Evolutionary conservation across 2,329 filamentous ascomycete genomes (phyloP).

Genomic region (Cytospora chrysosperma): DNA sequence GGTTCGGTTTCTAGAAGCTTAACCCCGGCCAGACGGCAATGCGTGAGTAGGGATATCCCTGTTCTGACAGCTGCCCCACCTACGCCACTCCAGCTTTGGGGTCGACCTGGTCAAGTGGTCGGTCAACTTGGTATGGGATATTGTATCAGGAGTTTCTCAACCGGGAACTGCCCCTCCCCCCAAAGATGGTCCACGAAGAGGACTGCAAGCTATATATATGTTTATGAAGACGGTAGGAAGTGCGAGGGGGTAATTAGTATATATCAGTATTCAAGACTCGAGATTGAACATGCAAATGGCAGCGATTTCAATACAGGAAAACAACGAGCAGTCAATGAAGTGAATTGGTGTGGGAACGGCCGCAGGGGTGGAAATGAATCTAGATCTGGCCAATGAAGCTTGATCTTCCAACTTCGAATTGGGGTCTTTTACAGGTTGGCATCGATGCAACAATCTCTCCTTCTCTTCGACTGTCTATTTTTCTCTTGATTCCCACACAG

Average conservation of each 20-base stretch:
- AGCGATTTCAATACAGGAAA: background rate
- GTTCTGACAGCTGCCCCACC: background rate
- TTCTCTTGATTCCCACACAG: background rate
- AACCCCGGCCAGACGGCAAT: background rate
- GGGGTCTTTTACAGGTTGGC: slow-evolving; percentile 16
- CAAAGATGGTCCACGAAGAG: no score
- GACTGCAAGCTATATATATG: no score
- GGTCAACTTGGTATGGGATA: no score
- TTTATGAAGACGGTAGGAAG: no score
- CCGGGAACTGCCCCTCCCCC: no score
- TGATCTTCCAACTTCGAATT: slow-evolving; percentile 5
- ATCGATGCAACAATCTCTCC: background rate
- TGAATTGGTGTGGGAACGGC: background rate
- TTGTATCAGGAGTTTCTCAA: background rate
- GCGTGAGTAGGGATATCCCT: slow-evolving; percentile 7
- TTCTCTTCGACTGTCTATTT: background rate
- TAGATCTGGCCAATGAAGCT: slow-evolving; percentile 9
- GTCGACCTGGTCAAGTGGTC: no score
- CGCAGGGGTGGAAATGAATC: slow-evolving; percentile 11
- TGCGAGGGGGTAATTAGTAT: no score
- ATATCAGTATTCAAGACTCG: no score
- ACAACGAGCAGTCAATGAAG: background rate
- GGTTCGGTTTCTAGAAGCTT: slow-evolving; percentile 18
- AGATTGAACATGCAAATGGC: background rate
- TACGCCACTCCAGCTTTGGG: background rate